phyloP scores from a whole-genome alignment of 106 monocot species.

The Dendrobium officinale region DNA sequence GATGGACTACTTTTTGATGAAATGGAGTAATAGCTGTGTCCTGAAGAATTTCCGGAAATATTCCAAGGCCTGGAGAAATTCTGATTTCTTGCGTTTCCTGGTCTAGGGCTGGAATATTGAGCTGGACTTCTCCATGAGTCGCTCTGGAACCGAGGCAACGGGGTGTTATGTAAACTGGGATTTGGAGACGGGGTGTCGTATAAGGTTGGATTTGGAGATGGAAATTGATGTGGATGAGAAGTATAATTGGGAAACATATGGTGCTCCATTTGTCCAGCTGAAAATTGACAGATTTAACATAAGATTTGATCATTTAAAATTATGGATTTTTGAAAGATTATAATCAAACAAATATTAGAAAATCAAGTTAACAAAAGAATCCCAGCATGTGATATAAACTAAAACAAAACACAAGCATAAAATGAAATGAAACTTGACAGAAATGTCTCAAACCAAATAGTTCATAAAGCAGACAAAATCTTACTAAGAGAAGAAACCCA shows the following conservation, averaged over 20 bases:
- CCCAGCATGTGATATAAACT: no score
- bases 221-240: conserved; percentile 3
- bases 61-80: conserved; percentile 9
- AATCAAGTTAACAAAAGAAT: no score
- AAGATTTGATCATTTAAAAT: no score
- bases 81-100: not conserved
- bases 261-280: conserved; percentile 14
- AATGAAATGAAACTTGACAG: not conserved
- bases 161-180: not conserved
- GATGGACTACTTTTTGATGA: not conserved
- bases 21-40: not conserved
- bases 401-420: not conserved
- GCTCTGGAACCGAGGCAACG: not conserved
- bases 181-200: not conserved
- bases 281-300: not conserved
- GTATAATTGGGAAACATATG: not conserved
- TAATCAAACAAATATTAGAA: no score
- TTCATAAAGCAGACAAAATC: not conserved
- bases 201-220: conserved; percentile 15
- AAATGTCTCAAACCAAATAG: not conserved
- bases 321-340: no score
- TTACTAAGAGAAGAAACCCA: not conserved
- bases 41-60: conserved; percentile 9
- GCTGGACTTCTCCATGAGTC: conserved; percentile 22
- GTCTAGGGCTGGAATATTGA: conserved; percentile 8